A percentile compares a stretch with the other conserved stretches of the same genome.
These are phyloP conservation scores for Debaryomyces subglobosus DNA, from an alignment of 1,139 yeast genomes.

Conservation along the genomic window DNA sequence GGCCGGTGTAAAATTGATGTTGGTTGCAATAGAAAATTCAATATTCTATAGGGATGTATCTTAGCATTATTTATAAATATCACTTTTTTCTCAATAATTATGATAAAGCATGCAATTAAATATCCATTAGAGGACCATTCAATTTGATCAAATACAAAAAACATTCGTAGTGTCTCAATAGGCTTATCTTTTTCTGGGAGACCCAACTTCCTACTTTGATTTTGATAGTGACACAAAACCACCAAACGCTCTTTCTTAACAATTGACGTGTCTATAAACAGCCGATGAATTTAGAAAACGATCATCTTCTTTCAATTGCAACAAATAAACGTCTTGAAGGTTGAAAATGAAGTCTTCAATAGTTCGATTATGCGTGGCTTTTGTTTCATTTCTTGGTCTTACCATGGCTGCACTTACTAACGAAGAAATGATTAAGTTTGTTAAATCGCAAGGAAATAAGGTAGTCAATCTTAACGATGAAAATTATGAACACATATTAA, in stretches of 20 bases:
- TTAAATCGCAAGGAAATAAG: conserved; percentile 24
- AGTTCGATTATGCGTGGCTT: conserved; percentile 15
- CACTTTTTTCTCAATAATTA: too few species aligned
- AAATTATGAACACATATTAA: conserved; percentile 60
- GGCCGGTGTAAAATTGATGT: conserved; percentile 42
- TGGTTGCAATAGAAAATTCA: conserved; percentile 30
- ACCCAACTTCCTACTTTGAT: too few species aligned
- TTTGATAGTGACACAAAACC: not conserved
- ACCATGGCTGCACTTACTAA: conserved; percentile 33
- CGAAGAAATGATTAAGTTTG: conserved; percentile 28
- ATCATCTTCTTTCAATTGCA: not conserved
- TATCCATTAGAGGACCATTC: too few species aligned
- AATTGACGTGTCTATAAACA: conserved; percentile 7
- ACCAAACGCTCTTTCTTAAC: not conserved
- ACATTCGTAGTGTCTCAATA: too few species aligned
- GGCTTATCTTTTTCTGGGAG: too few species aligned
- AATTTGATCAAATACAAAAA: too few species aligned
- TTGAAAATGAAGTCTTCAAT: conserved; percentile 9
- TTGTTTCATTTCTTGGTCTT: conserved; percentile 17
- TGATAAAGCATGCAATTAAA: too few species aligned
- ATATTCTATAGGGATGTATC: not conserved
- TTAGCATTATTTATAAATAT: not conserved
- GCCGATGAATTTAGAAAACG: not conserved
- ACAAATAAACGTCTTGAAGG: not conserved
- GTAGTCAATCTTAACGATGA: conserved; percentile 53